phyloP scores from a whole-genome alignment of 345 rosid genomes.

The Euphorbia lathyris region DNA sequence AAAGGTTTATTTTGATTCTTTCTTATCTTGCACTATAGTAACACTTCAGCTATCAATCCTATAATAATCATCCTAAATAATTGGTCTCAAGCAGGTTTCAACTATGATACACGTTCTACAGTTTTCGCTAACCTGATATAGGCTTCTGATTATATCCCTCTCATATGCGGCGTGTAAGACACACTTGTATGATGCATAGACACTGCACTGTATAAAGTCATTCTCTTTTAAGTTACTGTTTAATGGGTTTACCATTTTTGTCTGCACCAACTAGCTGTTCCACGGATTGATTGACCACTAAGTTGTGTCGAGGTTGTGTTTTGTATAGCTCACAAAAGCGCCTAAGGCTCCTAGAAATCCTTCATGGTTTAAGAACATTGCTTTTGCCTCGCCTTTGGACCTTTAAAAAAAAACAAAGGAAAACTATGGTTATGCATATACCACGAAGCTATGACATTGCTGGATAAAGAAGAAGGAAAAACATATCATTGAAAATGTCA shows the following conservation, averaged over 20 bases:
- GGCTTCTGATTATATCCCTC: not conserved
- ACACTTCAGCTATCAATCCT: not conserved
- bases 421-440: not conserved
- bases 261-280: constrained; percentile 15
- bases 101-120: constrained; percentile 18
- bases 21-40: not conserved
- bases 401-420: constrained; percentile 27
- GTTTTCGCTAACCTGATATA: not conserved
- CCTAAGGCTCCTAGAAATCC: constrained; percentile 92
- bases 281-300: constrained; percentile 14
- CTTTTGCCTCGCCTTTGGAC: constrained; percentile 90
- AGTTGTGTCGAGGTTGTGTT: constrained; percentile 27
- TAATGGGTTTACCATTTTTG: constrained; percentile 20
- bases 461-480: not conserved
- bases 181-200: constrained; percentile 23
- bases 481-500: not conserved
- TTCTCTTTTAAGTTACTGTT: constrained; percentile 26
- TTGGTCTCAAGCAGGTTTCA: constrained; percentile 7
- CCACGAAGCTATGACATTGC: not conserved
- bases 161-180: not conserved
- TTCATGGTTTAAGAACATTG: constrained; percentile 79
- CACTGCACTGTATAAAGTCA: constrained; percentile 33
- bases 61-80: not conserved
- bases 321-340: constrained; percentile 56
- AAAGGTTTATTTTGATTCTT: constrained; percentile 1